These are phyloP conservation scores for Naematelia encephala DNA, from an alignment of 768 basidiomycete genomes.

Conservation along the genomic window DNA sequence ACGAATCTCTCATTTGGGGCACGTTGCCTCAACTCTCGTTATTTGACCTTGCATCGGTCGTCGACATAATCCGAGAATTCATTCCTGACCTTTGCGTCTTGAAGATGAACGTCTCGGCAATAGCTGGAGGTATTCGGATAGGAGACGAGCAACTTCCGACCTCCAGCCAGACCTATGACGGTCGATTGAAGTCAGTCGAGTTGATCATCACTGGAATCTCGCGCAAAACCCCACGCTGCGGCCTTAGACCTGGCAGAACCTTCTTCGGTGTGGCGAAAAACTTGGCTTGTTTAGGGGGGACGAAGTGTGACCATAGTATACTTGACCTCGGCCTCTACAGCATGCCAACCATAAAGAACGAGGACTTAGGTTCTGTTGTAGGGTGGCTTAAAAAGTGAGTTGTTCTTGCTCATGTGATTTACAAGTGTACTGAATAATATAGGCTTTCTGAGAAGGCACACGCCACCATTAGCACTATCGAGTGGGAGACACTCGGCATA, in stretches of 20 bases:
- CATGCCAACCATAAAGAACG: neutral
- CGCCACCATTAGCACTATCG: neutral
- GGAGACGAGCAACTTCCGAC: neutral
- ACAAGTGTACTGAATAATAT: too few species aligned
- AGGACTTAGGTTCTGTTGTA: neutral
- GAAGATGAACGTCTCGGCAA: neutral
- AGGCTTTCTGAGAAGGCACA: neutral
- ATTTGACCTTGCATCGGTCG: neutral
- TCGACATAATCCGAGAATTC: neutral
- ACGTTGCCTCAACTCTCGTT: neutral
- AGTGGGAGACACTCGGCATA: neutral
- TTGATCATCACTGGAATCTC: neutral
- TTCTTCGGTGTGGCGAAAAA: neutral
- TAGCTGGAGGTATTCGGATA: too few species aligned
- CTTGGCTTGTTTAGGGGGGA: neutral
- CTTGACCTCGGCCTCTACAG: neutral
- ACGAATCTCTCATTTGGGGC: neutral
- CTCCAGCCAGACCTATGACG: neutral
- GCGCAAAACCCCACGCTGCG: too few species aligned
- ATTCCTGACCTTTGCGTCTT: neutral
- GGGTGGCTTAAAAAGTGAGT: neutral
- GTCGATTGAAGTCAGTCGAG: neutral
- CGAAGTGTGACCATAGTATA: neutral
- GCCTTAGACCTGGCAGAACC: too few species aligned
- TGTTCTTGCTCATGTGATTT: neutral